Evolutionary conservation across 495 filamentous ascomycete species (phyloP), one percentile per base, ranked within the genome.

Genomic region (Penicillium pulvis): DNA sequence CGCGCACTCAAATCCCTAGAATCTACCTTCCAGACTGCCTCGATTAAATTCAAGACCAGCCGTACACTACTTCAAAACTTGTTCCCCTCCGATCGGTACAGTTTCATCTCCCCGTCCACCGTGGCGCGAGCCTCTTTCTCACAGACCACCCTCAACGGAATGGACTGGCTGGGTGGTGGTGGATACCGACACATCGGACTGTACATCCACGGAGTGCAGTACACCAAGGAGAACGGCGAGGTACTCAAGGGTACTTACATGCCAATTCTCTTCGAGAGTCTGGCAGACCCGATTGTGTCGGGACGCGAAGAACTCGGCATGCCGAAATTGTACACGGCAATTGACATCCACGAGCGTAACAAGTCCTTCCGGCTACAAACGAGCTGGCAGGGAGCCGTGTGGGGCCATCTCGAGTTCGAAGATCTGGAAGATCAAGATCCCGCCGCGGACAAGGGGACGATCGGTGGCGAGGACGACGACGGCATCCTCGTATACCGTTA

Each of bases 201-300:
- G 12, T 83, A 83, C 56, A 75, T 87, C 36, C 81, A 87, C 57
- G 83, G 79, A 1, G 79, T 86, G 19, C 71, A 83, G 57, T 85
- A 84, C 60, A 71, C 57, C 16, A 82, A 80, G 56, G 68, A 74
- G 16, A 72, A 83, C 57, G 82, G 82, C 2, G 65, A 71, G 0
- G 59, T 75, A 6, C 51, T 83, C 19, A 65, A 64, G 43, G 84
- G 84, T 1, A 76, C 78, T 4, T 86, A 81, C 53, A 59, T 86
- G 61, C 78, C 82, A 0, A 69, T 86, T 16, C 64, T 86, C 5
- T 82, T 86, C 45, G 81, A 84, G 61, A 74, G 61, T 57, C 63
- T 83, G 20, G 67, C 82, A 0, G 80, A 85, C 59, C 78, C 80
- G 0, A 82, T 85, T 39, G 67, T 83, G 0, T 75, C 76, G 11